A percentile compares a stretch with the other conserved stretches of the same genome.
Conservation (phyloP, 805 yeast species). For the Candida nonsorbophila region DNA sequence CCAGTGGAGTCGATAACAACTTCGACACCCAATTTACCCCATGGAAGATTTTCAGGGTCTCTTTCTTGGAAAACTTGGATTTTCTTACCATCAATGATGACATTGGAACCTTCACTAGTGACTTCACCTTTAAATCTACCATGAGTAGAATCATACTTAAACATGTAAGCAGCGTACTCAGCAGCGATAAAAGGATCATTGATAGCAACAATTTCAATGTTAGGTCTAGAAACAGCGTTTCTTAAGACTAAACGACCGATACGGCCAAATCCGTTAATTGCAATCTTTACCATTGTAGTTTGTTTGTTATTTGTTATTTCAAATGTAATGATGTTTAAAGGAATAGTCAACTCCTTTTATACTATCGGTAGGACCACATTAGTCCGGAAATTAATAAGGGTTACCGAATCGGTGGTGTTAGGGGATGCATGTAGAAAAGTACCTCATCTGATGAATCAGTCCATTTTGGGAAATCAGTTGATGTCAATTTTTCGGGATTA, state of each 20-base stretch:
- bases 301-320: slow-evolving; percentile 1
- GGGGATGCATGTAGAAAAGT: background rate
- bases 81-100: slow-evolving; percentile 21
- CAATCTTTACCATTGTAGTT: slow-evolving; percentile 20
- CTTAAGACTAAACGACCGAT: slow-evolving; percentile 31
- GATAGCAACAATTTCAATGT: slow-evolving; percentile 27
- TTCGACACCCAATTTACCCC: slow-evolving; percentile 29
- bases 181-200: slow-evolving; percentile 31
- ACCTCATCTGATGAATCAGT: background rate
- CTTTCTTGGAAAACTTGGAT: slow-evolving; percentile 27
- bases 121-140: slow-evolving; percentile 27
- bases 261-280: slow-evolving; percentile 33
- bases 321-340: too few relatives aligned
- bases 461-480: background rate
- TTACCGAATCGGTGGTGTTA: too few relatives aligned
- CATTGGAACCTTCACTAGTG: slow-evolving; percentile 14
- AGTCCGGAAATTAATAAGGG: too few relatives aligned
- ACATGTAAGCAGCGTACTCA: slow-evolving; percentile 32
- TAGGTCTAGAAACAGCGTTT: slow-evolving; percentile 25
- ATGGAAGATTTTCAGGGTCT: slow-evolving; percentile 29
- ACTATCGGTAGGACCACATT: too few relatives aligned
- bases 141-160: slow-evolving; percentile 33
- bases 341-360: too few relatives aligned
- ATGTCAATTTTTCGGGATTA: background rate
- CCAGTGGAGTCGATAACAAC: slow-evolving; percentile 30